Base-by-base conservation (phyloP, 164 flowering plant genomes). In the Dillenia turbinata region DNA sequence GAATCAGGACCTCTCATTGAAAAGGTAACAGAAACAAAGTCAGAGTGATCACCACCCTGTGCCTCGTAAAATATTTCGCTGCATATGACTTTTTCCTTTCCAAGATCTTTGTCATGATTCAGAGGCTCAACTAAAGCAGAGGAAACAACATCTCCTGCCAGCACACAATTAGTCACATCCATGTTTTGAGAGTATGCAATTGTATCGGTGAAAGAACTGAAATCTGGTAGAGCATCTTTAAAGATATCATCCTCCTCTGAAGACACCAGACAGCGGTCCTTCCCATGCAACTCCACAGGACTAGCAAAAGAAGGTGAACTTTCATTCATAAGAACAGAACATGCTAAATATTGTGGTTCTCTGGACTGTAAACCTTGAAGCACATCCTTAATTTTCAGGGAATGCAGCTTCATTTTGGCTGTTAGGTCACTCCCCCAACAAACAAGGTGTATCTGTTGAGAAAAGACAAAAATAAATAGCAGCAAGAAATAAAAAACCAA, bases 191-290 rank as follows among this genome's bases (percentile, higher is more conserved):
- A 67, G 52, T 43, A 55, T 47, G 58, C 53, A 5, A 66, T 66
- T 17, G 59, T 66, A 63, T 83, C 96, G 54, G 82, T 57, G 26
- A 72, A 51, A 63, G 83, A 72, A 65, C 70, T 47, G 65, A 94
- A 94, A 59, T 94, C 98, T 12, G 86, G 77, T 72, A 94, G 73
- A 53, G 98, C 98, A 79, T 94, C 98, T 44, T 64, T 86, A 60
- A 89, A 90, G 52, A 66, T 70, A 60, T 94, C 98, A 54, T 89
- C 96, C 48, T 90, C 98, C 60, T 90, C 98, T 19, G 60, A 51
- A 16, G 51, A 56, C 46, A 46, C 61, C 9, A 54, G 49, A 26
- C 69, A 22, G 62, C 69, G 15, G 46, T 80, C 85, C 51, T 54
- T 76, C 16, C 33, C 80, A 43, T 65, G 73, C 59, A 65, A n/a